phyloP scores from a whole-genome alignment of 2,329 filamentous ascomycete genomes.

The Trichoderma sp. region DNA sequence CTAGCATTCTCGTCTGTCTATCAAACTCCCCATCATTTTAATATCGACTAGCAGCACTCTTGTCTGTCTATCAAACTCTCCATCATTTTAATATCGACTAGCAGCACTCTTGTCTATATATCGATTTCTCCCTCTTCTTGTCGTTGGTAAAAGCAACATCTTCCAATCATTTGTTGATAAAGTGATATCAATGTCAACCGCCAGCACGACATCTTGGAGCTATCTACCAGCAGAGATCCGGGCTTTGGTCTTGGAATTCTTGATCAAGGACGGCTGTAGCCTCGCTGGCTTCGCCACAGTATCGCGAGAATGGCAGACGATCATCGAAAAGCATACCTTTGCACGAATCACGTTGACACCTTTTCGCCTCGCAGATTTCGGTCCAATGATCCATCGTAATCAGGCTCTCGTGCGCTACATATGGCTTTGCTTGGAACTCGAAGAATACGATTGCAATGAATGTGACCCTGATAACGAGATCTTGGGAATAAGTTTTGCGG shows the following conservation, averaged over 20 bases:
- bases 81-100: too few relatives aligned
- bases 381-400: constrained; percentile 30
- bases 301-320: constrained; percentile 32
- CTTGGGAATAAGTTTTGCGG: background rate
- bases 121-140: background rate
- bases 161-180: background rate
- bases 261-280: background rate
- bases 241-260: background rate
- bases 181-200: background rate
- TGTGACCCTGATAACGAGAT: constrained; percentile 1
- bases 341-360: constrained; percentile 31
- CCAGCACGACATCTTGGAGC: background rate
- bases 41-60: background rate
- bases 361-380: constrained; percentile 29
- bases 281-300: constrained; percentile 28
- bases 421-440: constrained; percentile 26
- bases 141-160: too few relatives aligned
- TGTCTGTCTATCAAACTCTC: background rate
- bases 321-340: constrained; percentile 32
- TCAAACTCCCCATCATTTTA: too few relatives aligned
- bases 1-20: too few relatives aligned
- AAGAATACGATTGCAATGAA: constrained; percentile 16
- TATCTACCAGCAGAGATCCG: background rate
- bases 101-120: background rate
- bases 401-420: constrained; percentile 27